Evolutionary conservation across 2,329 filamentous ascomycete species (phyloP).

Genomic region (Stagonosporopsis chrysanthemi): DNA sequence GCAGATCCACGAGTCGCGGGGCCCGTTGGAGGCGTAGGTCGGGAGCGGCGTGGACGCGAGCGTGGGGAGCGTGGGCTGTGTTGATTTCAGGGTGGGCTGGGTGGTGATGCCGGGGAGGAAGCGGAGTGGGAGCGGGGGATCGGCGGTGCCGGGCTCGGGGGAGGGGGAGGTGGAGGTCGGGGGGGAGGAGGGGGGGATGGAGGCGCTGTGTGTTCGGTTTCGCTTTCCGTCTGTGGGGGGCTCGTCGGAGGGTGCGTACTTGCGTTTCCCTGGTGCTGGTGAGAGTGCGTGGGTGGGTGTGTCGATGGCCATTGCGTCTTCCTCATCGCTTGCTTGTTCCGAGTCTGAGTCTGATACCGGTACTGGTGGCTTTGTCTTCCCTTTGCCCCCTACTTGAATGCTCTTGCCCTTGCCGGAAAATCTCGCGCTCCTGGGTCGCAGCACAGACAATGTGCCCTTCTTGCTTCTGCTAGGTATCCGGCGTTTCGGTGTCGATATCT

Average conservation of each 20-base stretch:
- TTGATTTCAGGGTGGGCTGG: constrained; percentile 18
- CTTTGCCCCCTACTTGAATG: constrained; percentile 34
- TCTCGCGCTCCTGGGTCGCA: constrained; percentile 47
- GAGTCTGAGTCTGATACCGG: constrained; percentile 25
- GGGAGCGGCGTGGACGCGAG: constrained; percentile 44
- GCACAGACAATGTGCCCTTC: constrained; percentile 44
- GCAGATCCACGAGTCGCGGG: constrained; percentile 72
- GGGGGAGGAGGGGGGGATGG: constrained; percentile 33
- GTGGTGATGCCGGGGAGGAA: constrained; percentile 22
- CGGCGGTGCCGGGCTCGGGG: constrained; percentile 25
- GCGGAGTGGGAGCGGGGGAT: constrained; percentile 37
- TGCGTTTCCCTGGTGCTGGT: constrained; percentile 39
- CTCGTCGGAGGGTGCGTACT: constrained; percentile 27
- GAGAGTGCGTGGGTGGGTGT: constrained; percentile 41
- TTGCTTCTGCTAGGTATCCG: constrained; percentile 28
- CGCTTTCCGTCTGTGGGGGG: constrained; percentile 28
- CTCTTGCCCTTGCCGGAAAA: constrained; percentile 44
- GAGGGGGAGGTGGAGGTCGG: constrained; percentile 24
- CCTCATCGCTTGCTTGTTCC: constrained; percentile 27
- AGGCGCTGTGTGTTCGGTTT: constrained; percentile 39
- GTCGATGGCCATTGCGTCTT: constrained; percentile 39
- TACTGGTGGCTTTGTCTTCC: constrained; percentile 33
- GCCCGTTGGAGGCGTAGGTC: constrained; percentile 55
- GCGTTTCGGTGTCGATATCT: constrained; percentile 32
- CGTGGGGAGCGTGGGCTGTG: constrained; percentile 9